Evolutionary conservation across 192 early-diverging fungal genomes (phyloP).

Genomic region (Umbelopsis sp.): DNA sequence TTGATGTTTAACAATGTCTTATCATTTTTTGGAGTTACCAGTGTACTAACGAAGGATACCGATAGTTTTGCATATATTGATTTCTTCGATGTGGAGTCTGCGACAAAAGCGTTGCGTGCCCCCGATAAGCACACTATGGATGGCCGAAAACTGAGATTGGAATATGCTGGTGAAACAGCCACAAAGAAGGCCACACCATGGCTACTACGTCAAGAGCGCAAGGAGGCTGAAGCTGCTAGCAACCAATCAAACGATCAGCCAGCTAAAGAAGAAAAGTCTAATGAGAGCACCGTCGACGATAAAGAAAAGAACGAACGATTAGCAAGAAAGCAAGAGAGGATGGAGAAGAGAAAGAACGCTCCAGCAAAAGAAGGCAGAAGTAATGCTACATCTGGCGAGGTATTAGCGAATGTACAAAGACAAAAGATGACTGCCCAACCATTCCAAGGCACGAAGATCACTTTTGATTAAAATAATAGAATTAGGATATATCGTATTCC

Average conservation of each 20-base stretch:
- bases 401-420: conserved; percentile 48
- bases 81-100: conserved; percentile 61
- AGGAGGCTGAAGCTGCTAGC: conserved; percentile 38
- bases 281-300: conserved; percentile 25
- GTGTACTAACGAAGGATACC: not conserved
- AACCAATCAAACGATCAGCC: conserved; percentile 27
- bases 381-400: conserved; percentile 41
- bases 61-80: conserved; percentile 71
- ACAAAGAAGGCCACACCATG: conserved; percentile 68
- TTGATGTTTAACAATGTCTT: not conserved
- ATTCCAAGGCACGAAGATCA: conserved; percentile 72
- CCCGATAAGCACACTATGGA: conserved; percentile 57
- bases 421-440: conserved; percentile 50
- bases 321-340: conserved; percentile 36
- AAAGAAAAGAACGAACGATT: conserved; percentile 30
- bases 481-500: conserved; percentile 1
- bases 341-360: conserved; percentile 19
- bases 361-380: conserved; percentile 22
- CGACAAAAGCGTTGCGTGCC: conserved; percentile 64
- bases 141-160: conserved; percentile 61
- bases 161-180: conserved; percentile 70
- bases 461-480: conserved; percentile 47
- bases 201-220: conserved; percentile 51
- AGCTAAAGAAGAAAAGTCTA: not conserved
- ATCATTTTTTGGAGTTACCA: not conserved